Evolutionary conservation across 139 green algal genomes (phyloP), one percentile per base, ranked within the genome.

Genomic region (Zygnema circumcarinatum): DNA sequence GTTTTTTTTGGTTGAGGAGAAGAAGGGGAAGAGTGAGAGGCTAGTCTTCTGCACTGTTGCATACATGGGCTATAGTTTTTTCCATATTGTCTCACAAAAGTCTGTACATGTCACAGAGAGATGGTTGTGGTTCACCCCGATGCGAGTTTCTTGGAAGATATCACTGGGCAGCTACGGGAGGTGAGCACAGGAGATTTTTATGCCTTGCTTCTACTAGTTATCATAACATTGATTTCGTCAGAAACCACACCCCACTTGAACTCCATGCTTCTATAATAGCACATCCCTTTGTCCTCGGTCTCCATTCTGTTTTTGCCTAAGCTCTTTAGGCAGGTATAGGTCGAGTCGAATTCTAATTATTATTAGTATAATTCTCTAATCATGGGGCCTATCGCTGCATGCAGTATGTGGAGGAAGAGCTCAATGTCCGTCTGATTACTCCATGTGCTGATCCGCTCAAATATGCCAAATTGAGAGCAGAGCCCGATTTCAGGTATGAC

Each of bases 331-430:
- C n/a, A n/a, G n/a, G n/a, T n/a, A n/a, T n/a, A n/a, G n/a, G n/a
- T n/a, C n/a, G n/a, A n/a, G n/a, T n/a, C n/a, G n/a, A n/a, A n/a
- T n/a, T n/a, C n/a, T n/a, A n/a, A n/a, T n/a, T n/a, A n/a, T n/a
- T n/a, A n/a, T n/a, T n/a, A n/a, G n/a, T n/a, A n/a, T n/a, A n/a
- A n/a, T n/a, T n/a, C n/a, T n/a, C n/a, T n/a, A n/a, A n/a, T n/a
- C n/a, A n/a, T n/a, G n/a, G n/a, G n/a, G n/a, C n/a, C n/a, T n/a
- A n/a, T n/a, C n/a, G n/a, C n/a, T n/a, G n/a, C n/a, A n/a, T 35
- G 93, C 81, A 96, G 88, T 99, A 98, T 83, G 95, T 99, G 39
- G 74, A 89, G n/a, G 94, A 96, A 76, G 97, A 99, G 93, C 88
- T 97, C 21, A 99, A 99, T 90, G 94, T 97, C 84, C 84, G 92